phyloP scores from a whole-genome alignment of 768 basidiomycete genomes.

The Naematelia aurantialba region DNA sequence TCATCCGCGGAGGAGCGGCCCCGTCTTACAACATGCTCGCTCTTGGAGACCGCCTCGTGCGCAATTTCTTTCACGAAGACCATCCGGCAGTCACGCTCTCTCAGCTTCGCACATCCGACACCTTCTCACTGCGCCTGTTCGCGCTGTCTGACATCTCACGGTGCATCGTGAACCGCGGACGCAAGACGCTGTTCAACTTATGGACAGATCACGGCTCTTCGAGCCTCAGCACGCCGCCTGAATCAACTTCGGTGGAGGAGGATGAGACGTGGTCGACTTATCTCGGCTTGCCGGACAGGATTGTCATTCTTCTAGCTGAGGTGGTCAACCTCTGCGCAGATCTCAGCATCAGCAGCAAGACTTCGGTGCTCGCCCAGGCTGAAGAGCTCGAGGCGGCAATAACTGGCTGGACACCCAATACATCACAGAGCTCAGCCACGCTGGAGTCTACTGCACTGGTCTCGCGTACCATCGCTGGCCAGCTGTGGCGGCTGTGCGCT shows the following conservation, averaged over 20 bases:
- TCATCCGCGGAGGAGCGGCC: slow-evolving; percentile 26
- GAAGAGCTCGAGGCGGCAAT: slow-evolving; percentile 20
- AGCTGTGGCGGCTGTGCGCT: slow-evolving; percentile 22
- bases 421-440: slow-evolving; percentile 5
- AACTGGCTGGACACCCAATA: slow-evolving; percentile 12
- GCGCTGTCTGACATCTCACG: slow-evolving; percentile 25
- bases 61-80: slow-evolving; percentile 9
- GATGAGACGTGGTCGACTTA: slow-evolving; percentile 27
- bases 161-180: slow-evolving; percentile 22
- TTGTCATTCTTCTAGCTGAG: slow-evolving; percentile 23
- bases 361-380: slow-evolving; percentile 15
- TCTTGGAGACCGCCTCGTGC: slow-evolving; percentile 21
- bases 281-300: slow-evolving; percentile 25
- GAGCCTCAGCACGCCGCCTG: neutral
- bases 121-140: slow-evolving; percentile 23
- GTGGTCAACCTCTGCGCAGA: slow-evolving; percentile 28
- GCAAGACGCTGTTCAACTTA: slow-evolving; percentile 18
- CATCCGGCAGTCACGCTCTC: slow-evolving; percentile 13
- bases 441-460: slow-evolving; percentile 22
- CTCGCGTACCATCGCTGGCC: slow-evolving; percentile 25
- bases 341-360: neutral
- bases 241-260: slow-evolving; percentile 1
- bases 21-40: slow-evolving; percentile 28
- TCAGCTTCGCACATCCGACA: slow-evolving; percentile 10
- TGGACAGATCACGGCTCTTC: neutral